Evolutionary conservation across 768 basidiomycete species (phyloP).

Genomic region (Daedaleopsis sinensis): DNA sequence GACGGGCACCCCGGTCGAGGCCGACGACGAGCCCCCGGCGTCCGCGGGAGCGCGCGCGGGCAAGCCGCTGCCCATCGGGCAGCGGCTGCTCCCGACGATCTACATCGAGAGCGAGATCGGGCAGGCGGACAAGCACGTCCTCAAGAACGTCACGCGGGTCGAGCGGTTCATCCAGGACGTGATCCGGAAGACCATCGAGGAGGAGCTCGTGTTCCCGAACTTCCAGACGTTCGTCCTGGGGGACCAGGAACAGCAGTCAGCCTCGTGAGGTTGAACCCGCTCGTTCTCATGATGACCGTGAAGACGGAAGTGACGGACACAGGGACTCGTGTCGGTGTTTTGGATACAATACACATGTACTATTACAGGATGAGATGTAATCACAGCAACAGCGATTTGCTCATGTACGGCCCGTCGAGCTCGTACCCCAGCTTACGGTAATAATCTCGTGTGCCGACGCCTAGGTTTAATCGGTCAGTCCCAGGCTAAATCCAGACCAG

Average conservation of each 20-base stretch:
- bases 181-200: slow-evolving; percentile 91
- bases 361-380: slow-evolving; percentile 9
- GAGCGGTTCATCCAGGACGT: slow-evolving; percentile 96
- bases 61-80: slow-evolving; percentile 79
- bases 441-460: slow-evolving; percentile 96
- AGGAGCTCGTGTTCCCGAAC: slow-evolving; percentile 95
- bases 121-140: slow-evolving; percentile 91
- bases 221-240: slow-evolving; percentile 70
- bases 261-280: background rate
- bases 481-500: background rate
- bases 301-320: background rate
- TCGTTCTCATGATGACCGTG: background rate
- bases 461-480: slow-evolving; percentile 38
- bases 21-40: slow-evolving; percentile 55
- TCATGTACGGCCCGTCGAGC: slow-evolving; percentile 98
- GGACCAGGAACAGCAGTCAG: slow-evolving; percentile 16
- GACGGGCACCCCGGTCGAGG: slow-evolving; percentile 59
- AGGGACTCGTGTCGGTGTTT: background rate
- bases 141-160: slow-evolving; percentile 94
- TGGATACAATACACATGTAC: slow-evolving; percentile 14
- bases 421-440: slow-evolving; percentile 94
- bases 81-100: slow-evolving; percentile 82
- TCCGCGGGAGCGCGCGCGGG: slow-evolving; percentile 43
- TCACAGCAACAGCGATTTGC: slow-evolving; percentile 66
- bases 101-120: slow-evolving; percentile 97